phyloP scores from a whole-genome alignment of 768 basidiomycete genomes.

The Suillus sp. region DNA sequence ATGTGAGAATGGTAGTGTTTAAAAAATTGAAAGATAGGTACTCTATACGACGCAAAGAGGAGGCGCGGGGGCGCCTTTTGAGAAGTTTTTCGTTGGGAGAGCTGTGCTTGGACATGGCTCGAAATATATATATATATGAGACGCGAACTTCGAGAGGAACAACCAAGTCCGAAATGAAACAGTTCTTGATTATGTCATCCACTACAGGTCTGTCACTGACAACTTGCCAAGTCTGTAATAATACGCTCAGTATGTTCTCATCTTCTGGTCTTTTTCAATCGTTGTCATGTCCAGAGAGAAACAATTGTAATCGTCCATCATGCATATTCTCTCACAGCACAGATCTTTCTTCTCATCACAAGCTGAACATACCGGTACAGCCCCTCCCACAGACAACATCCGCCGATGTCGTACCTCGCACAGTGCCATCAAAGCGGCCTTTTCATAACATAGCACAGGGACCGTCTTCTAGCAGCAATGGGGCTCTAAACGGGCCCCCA shows the following conservation, averaged over 20 bases:
- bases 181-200: conserved; percentile 6
- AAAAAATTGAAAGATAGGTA: conserved; percentile 26
- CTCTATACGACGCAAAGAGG: conserved; percentile 28
- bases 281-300: conserved; percentile 58
- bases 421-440: conserved; percentile 57
- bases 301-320: conserved; percentile 47
- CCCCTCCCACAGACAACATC: conserved; percentile 20
- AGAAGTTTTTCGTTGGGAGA: conserved; percentile 8
- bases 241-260: conserved; percentile 56
- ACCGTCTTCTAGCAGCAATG: conserved; percentile 25
- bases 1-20: conserved; percentile 11
- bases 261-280: conserved; percentile 56
- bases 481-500: conserved; percentile 49
- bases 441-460: conserved; percentile 30
- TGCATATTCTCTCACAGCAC: conserved; percentile 71
- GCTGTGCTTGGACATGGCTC: conserved; percentile 9
- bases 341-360: conserved; percentile 37
- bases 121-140: neutral
- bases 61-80: conserved; percentile 14
- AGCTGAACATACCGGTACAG: conserved; percentile 43
- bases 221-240: no score
- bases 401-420: conserved; percentile 15
- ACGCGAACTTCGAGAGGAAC: neutral
- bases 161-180: conserved; percentile 3
- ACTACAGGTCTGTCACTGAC: no score